Percentiles rank a stretch among this genome's conserved stretches.
These are phyloP conservation scores for Phaffia tasmanica DNA, from an alignment of 768 basidiomycete genomes.

Conservation along the genomic window DNA sequence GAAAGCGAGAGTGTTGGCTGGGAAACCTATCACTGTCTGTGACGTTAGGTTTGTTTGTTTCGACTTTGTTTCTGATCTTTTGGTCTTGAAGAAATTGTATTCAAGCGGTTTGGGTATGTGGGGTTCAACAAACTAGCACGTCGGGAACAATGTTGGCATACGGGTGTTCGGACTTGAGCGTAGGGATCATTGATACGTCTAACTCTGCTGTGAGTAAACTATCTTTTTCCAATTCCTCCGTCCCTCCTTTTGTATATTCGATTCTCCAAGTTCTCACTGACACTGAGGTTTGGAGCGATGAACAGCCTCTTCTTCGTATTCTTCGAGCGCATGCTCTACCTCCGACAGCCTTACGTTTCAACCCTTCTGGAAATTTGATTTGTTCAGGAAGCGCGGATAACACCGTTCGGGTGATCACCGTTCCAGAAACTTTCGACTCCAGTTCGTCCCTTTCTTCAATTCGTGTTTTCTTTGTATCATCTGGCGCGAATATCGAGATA, in stretches of 20 bases:
- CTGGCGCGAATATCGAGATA: too few species aligned
- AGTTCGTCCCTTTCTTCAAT: conserved; percentile 30
- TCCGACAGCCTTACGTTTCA: conserved; percentile 79
- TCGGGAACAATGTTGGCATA: conserved; percentile 66
- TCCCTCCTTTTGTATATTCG: neutral
- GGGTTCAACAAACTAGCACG: neutral
- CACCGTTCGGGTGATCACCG: conserved; percentile 63
- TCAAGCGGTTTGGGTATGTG: neutral
- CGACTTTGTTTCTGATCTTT: neutral
- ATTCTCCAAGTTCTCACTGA: neutral
- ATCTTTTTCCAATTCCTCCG: neutral
- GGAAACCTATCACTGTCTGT: conserved; percentile 73
- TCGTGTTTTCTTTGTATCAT: neutral
- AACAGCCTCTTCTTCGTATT: conserved; percentile 75
- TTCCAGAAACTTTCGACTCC: conserved; percentile 45
- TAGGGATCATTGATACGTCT: conserved; percentile 69
- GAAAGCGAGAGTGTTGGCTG: conserved; percentile 59
- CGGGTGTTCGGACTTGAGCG: conserved; percentile 73
- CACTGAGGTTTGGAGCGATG: neutral
- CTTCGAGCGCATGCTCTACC: conserved; percentile 92
- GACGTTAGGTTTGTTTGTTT: conserved; percentile 58
- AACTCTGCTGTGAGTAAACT: conserved; percentile 56
- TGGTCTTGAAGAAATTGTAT: neutral
- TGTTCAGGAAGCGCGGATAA: conserved; percentile 88
- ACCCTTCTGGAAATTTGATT: conserved; percentile 63